phyloP scores from a whole-genome alignment of 306 rosid genomes.

The Glycine soja region DNA sequence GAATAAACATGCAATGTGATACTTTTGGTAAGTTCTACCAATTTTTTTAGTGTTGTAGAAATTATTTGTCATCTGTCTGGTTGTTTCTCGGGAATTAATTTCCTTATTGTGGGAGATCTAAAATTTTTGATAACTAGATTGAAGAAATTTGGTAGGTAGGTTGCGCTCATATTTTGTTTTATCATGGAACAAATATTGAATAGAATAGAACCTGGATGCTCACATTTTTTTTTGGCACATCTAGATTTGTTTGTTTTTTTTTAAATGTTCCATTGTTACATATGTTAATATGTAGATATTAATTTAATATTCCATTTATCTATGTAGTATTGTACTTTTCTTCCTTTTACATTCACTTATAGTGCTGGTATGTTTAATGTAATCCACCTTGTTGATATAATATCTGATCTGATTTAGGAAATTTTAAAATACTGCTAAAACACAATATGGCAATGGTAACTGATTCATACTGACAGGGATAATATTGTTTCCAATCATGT shows the following conservation, averaged over 20 bases:
- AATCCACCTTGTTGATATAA: slow-evolving; percentile 5
- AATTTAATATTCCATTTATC: slow-evolving; percentile 13
- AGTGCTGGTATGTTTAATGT: slow-evolving; percentile 27
- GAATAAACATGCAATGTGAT: slow-evolving; percentile 10
- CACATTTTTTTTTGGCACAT: slow-evolving; percentile 1
- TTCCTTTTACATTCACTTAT: slow-evolving; percentile 8
- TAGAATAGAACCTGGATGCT: slow-evolving; percentile 9
- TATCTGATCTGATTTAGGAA: slow-evolving; percentile 46
- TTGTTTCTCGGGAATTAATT: neutral
- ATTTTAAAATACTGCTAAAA: slow-evolving; percentile 17
- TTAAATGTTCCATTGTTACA: neutral
- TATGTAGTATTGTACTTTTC: slow-evolving; percentile 21
- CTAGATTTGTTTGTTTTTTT: neutral
- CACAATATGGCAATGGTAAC: slow-evolving; percentile 22
- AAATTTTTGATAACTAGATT: slow-evolving; percentile 10
- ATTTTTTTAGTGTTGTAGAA: neutral
- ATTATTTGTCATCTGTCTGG: neutral
- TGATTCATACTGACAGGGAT: slow-evolving; percentile 43
- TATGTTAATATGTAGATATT: neutral
- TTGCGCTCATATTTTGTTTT: neutral
- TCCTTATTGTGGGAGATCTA: neutral
- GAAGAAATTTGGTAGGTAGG: neutral
- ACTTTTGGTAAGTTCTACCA: slow-evolving; percentile 11
- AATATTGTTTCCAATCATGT: slow-evolving; percentile 48
- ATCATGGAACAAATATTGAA: neutral